A percentile compares a stretch with the other conserved stretches of the same genome.
Conservation (phyloP, 106 monocot species). For the Platanthera guangdongensis region DNA sequence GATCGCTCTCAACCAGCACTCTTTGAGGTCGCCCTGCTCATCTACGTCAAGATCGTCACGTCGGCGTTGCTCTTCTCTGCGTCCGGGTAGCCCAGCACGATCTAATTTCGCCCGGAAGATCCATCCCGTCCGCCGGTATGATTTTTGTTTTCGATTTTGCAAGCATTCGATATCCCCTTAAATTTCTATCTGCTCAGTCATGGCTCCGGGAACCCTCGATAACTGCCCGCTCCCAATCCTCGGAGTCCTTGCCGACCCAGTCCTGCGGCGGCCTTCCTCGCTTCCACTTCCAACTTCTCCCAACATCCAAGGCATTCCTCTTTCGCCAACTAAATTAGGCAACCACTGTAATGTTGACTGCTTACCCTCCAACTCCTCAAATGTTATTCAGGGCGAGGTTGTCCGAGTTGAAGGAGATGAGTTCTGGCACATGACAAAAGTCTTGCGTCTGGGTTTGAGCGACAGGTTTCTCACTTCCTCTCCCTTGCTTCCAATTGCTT, state of each 20-base stretch:
- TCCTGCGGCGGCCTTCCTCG: slow-evolving; percentile 64
- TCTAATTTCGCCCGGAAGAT: too few relatives aligned
- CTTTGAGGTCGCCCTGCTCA: too few relatives aligned
- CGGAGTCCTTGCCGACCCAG: slow-evolving; percentile 11
- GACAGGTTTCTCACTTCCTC: too few relatives aligned
- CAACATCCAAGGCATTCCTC: slow-evolving; percentile 34
- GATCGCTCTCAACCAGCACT: too few relatives aligned
- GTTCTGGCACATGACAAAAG: slow-evolving; percentile 95
- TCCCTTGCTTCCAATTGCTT: too few relatives aligned
- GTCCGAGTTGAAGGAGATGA: slow-evolving; percentile 84
- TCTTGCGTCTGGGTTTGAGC: slow-evolving; percentile 70
- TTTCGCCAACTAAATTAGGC: not conserved
- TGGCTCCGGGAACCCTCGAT: not conserved
- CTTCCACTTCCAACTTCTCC: slow-evolving; percentile 56
- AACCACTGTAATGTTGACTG: not conserved
- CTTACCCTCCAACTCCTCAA: not conserved
- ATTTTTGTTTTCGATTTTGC: too few relatives aligned
- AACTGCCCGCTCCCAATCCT: slow-evolving; percentile 12
- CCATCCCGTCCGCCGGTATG: too few relatives aligned
- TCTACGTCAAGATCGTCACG: too few relatives aligned
- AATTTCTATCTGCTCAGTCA: not conserved
- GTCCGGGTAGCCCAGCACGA: too few relatives aligned
- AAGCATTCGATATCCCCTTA: not conserved
- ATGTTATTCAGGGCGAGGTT: slow-evolving; percentile 39
- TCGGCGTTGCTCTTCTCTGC: too few relatives aligned